Conservation (phyloP, 2,329 filamentous ascomycete species). For the Curvularia verruculosa region DNA sequence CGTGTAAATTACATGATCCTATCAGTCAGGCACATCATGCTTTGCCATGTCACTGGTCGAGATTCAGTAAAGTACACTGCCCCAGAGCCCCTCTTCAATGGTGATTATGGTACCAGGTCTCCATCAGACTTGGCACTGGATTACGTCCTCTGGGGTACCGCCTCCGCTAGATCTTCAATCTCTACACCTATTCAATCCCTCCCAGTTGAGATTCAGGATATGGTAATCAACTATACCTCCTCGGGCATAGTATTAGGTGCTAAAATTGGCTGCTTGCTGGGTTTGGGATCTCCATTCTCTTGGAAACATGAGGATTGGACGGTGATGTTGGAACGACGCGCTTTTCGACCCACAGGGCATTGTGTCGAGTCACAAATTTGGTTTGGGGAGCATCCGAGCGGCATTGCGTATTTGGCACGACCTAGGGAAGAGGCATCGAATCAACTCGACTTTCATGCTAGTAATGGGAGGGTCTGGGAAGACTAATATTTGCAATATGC, state of each 20-base stretch:
- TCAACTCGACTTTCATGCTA: too few species aligned
- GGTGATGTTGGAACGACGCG: constrained; percentile 15
- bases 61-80: constrained; percentile 2
- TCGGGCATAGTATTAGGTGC: constrained; percentile 15
- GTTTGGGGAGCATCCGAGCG: constrained; percentile 16
- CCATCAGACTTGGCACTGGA: constrained; percentile 1
- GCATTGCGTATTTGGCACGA: constrained; percentile 18
- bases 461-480: too few species aligned
- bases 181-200: constrained; percentile 10
- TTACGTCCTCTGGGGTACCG: constrained; percentile 5
- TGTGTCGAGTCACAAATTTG: constrained; percentile 16
- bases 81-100: constrained; percentile 4
- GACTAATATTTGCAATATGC: too few species aligned
- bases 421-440: background rate
- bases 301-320: constrained; percentile 16
- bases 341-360: constrained; percentile 7
- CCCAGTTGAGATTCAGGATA: constrained; percentile 14
- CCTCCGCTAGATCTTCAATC: constrained; percentile 10
- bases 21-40: constrained; percentile 4
- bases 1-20: constrained; percentile 1
- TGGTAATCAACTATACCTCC: constrained; percentile 12
- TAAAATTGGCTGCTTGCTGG: constrained; percentile 18
- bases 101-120: background rate
- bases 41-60: background rate
- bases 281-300: constrained; percentile 16